Evolutionary conservation across 2,329 filamentous ascomycete genomes (phyloP).

Genomic region (Elsinoe necatrix): DNA sequence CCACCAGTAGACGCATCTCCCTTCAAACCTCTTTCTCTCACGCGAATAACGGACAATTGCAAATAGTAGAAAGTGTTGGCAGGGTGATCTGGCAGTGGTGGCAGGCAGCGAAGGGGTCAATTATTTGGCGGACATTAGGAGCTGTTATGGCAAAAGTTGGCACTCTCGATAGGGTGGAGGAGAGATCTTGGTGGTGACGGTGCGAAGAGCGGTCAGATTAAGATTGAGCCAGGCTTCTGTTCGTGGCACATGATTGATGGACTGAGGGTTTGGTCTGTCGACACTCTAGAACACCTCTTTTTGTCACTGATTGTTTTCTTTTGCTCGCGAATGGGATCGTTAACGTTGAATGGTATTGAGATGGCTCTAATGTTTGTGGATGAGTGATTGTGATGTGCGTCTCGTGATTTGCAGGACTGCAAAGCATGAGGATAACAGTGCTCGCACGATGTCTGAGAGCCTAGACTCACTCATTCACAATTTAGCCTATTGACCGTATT

Average conservation of each 20-base stretch:
- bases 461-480: no score
- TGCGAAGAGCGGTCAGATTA: neutral
- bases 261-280: neutral
- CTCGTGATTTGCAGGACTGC: neutral
- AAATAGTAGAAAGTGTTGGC: constrained; percentile 11
- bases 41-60: constrained; percentile 9
- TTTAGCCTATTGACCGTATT: neutral
- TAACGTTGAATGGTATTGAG: constrained; percentile 2
- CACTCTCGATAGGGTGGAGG: neutral
- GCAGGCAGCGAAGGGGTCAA: constrained; percentile 7
- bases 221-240: neutral
- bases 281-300: constrained; percentile 3
- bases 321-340: neutral
- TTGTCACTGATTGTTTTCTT: constrained; percentile 6
- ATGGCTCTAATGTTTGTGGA: neutral
- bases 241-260: constrained; percentile 2
- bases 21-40: neutral
- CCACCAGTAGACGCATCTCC: constrained; percentile 34
- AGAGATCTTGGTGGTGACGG: neutral
- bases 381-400: neutral
- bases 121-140: neutral
- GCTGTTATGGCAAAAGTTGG: neutral
- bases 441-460: neutral
- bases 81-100: neutral
- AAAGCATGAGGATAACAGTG: neutral